A percentile compares a stretch with the other conserved stretches of the same genome.
phyloP scores from a whole-genome alignment of 768 basidiomycete species.

The Russula virescens region DNA sequence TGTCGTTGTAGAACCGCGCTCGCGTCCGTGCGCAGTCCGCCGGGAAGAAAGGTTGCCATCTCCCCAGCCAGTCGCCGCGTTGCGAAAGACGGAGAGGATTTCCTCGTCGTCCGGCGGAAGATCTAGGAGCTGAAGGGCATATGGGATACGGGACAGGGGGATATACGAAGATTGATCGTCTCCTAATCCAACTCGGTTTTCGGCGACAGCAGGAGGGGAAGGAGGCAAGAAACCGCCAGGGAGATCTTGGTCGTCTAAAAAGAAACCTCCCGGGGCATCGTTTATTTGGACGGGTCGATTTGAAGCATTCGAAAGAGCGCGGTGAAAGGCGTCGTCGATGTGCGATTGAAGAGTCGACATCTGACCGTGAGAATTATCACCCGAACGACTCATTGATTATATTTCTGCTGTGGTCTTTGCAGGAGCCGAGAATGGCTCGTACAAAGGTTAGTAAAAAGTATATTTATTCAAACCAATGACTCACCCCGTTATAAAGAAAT shows the following conservation, averaged over 20 bases:
- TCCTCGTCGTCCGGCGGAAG: slow-evolving; percentile 61
- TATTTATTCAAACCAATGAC: too few species aligned
- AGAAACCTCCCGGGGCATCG: slow-evolving; percentile 33
- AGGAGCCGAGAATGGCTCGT: slow-evolving; percentile 11
- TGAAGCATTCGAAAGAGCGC: not conserved
- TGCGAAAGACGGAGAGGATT: slow-evolving; percentile 63
- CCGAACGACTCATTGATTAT: not conserved
- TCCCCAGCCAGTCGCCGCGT: slow-evolving; percentile 71
- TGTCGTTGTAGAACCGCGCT: slow-evolving; percentile 22
- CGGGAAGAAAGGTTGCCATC: slow-evolving; percentile 15
- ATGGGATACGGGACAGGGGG: slow-evolving; percentile 50
- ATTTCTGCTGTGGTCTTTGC: not conserved
- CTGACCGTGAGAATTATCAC: slow-evolving; percentile 8
- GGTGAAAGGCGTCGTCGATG: slow-evolving; percentile 19
- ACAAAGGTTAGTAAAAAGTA: slow-evolving; percentile 1
- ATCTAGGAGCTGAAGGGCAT: slow-evolving; percentile 57
- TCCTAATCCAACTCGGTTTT: not conserved
- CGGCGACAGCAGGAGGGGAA: slow-evolving; percentile 1
- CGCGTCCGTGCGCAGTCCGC: not conserved
- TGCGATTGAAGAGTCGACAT: slow-evolving; percentile 4
- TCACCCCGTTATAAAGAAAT: not conserved
- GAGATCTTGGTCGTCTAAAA: slow-evolving; percentile 26
- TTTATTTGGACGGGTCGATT: not conserved
- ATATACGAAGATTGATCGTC: slow-evolving; percentile 34
- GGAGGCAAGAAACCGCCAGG: slow-evolving; percentile 31